These are phyloP conservation scores for Scutellaria galericulata DNA, from an alignment of 257 asterid species.

Conservation along the genomic window DNA sequence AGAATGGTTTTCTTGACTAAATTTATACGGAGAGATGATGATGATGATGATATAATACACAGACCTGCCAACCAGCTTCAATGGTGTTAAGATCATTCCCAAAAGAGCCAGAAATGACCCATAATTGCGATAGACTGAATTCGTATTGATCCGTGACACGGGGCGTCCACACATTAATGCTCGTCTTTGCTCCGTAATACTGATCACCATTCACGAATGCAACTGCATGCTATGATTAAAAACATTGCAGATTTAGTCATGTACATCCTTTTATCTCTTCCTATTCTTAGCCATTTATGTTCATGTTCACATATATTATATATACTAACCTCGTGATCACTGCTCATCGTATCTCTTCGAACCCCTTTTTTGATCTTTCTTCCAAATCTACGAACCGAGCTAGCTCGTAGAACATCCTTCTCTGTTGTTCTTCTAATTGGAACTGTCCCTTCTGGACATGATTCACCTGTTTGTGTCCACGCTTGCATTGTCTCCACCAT, in stretches of 20 bases:
- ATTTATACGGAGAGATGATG: neutral
- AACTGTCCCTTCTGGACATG: constrained; percentile 76
- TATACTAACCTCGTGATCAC: constrained; percentile 86
- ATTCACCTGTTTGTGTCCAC: constrained; percentile 71
- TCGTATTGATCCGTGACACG: constrained; percentile 79
- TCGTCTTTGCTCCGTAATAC: constrained; percentile 89
- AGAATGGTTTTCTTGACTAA: neutral
- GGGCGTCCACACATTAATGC: constrained; percentile 95
- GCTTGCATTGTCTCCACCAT: constrained; percentile 47
- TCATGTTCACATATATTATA: too few species aligned
- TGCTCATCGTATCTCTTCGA: constrained; percentile 74
- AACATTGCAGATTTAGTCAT: neutral
- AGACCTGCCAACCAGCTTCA: constrained; percentile 99
- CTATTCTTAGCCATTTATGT: neutral
- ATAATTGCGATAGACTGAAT: constrained; percentile 87
- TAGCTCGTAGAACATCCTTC: constrained; percentile 69
- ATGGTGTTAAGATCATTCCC: constrained; percentile 95
- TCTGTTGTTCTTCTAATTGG: constrained; percentile 85
- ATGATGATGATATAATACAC: neutral
- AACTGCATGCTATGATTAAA: constrained; percentile 75
- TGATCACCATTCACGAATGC: constrained; percentile 87
- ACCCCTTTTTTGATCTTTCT: constrained; percentile 69
- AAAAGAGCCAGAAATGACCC: constrained; percentile 91
- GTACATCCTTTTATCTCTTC: neutral
- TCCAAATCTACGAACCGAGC: constrained; percentile 66